Conservation (phyloP, 148 eudicot species). For the Polygonum maritimum region DNA sequence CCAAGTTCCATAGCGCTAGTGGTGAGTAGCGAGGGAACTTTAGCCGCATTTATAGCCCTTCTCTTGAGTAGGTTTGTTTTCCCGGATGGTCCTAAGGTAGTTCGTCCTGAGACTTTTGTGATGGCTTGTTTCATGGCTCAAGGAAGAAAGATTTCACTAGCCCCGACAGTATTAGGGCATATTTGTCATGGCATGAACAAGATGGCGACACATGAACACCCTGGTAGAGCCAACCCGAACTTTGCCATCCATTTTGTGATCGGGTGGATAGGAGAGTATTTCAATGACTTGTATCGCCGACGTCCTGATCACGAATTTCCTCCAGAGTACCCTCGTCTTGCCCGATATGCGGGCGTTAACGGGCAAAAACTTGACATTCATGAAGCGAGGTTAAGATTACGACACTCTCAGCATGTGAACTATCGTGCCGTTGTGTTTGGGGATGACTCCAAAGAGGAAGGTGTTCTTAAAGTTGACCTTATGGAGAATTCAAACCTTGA, state of each 20-base stretch:
- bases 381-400: background rate
- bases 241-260: background rate
- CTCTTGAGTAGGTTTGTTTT: background rate
- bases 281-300: background rate
- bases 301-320: background rate
- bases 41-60: background rate
- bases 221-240: background rate
- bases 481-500: background rate
- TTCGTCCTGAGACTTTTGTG: background rate
- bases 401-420: background rate
- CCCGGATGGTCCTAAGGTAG: background rate
- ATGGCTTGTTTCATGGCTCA: background rate
- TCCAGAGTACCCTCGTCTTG: background rate
- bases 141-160: background rate
- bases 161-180: background rate
- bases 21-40: background rate
- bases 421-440: background rate
- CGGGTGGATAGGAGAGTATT: background rate
- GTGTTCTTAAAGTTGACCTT: background rate
- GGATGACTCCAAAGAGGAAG: background rate
- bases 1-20: background rate
- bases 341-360: background rate
- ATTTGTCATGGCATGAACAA: background rate
- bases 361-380: background rate
- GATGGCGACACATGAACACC: background rate